Base-by-base conservation (phyloP, 139 green algal genomes). In the Picochlorum sp. region DNA sequence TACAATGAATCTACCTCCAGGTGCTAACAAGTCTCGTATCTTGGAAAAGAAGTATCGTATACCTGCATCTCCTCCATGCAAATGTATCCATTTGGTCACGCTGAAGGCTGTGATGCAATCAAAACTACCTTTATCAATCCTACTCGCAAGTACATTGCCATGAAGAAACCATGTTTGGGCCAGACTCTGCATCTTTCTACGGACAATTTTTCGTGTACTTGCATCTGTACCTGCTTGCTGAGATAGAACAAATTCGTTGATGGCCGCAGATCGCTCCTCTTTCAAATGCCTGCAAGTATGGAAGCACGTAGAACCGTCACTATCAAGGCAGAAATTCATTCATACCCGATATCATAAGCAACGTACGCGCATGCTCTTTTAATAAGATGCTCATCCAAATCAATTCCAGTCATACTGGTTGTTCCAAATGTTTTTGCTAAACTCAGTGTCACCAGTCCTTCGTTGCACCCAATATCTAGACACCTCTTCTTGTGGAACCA, bases 51-150 rank as follows among this genome's bases (percentile, higher is more conserved):
- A 52, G 4, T 55, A 52, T 28, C 70, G 72, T 28, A 97, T 59
- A 6, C 83, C 91, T 0, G 60, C 80, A 44, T 97, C 91, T 1
- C 91, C 91, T 45, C 76, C 76, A 66, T 96, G 88, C 4, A 97
- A 73, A 65, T 97, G 91, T 30, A 96, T 81, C 91, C 91, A 97
- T 73, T 97, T 97, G 45, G 82, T 95, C 20, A 97, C 86, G 34
- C 63, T 54, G 54, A 62, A 62, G 18, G 21, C 59, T 34, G 62
- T 68, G 58, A 74, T 58, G 47, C 47, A 64, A 61, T 71, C 72
- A 51, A 71, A 20, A 62, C 45, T 65, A 47, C 30, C 62, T 1
- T 38, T 18, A 30, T 49, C 61, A 44, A 45, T 34, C 18, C 57
- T 23, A 45, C 32, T 30, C 20, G 58, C 45, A 32, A 74, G n/a